A percentile compares a stretch with the other conserved stretches of the same genome.
Evolutionary conservation across 208 protist species (phyloP).

Genomic region (Acanthamoeba rhysodes): DNA sequence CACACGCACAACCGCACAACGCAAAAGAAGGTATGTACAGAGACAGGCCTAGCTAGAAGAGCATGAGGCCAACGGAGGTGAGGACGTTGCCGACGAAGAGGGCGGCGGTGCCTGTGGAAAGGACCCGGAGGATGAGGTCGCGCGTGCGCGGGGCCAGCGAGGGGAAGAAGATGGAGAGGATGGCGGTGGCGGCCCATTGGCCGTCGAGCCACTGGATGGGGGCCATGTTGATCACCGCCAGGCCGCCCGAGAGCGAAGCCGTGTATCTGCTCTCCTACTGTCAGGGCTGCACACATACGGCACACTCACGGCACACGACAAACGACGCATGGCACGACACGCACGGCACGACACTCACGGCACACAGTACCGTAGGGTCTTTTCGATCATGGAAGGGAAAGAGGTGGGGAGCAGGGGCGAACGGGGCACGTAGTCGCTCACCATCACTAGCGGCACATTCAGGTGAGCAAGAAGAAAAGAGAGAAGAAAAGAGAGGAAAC

Average conservation of each 20-base stretch:
- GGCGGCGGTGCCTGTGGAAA: conserved; percentile 31
- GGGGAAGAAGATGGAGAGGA: conserved; percentile 45
- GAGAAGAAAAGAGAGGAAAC: too few relatives aligned
- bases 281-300: not conserved
- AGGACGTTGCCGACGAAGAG: conserved; percentile 32
- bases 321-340: not conserved
- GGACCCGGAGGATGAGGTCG: not conserved
- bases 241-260: conserved; percentile 28
- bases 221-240: conserved; percentile 74
- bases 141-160: not conserved
- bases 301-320: not conserved
- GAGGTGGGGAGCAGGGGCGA: not conserved
- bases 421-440: conserved; percentile 61
- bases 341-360: not conserved
- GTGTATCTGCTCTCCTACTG: not conserved
- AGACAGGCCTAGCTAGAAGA: not conserved
- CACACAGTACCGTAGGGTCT: conserved; percentile 3
- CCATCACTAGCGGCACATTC: not conserved
- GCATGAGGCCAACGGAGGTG: not conserved
- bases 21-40: not conserved
- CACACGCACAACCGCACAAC: not conserved
- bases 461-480: not conserved
- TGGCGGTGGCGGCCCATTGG: conserved; percentile 33
- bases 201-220: conserved; percentile 66
- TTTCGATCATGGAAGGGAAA: conserved; percentile 48